A percentile compares a stretch with the other conserved stretches of the same genome.
phyloP scores from a whole-genome alignment of 257 asterid genomes.

The Ehretia macrophylla region DNA sequence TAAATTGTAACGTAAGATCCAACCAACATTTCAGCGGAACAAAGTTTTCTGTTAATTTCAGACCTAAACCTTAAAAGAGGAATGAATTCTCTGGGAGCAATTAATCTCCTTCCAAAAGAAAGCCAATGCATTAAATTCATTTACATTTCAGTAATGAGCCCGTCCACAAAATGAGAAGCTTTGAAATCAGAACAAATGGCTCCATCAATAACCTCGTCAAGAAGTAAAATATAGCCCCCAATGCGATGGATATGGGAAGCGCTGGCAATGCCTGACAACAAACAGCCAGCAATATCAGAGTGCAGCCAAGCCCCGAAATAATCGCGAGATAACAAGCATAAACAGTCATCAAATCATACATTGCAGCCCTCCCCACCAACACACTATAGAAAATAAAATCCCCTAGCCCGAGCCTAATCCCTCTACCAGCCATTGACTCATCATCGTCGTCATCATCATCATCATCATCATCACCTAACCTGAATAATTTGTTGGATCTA shows the following conservation, averaged over 20 bases:
- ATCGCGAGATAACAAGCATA: slow-evolving; percentile 98
- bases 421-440: slow-evolving; percentile 37
- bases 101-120: slow-evolving; percentile 12
- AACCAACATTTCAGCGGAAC: slow-evolving; percentile 3
- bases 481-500: too few relatives aligned
- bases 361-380: slow-evolving; percentile 94
- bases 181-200: slow-evolving; percentile 65
- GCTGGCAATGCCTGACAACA: slow-evolving; percentile 90
- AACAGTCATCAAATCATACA: slow-evolving; percentile 96
- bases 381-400: slow-evolving; percentile 92
- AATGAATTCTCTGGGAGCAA: background rate
- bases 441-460: slow-evolving; percentile 12
- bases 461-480: too few relatives aligned
- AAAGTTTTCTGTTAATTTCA: background rate
- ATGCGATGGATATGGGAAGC: slow-evolving; percentile 78
- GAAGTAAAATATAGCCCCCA: slow-evolving; percentile 87
- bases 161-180: slow-evolving; percentile 5
- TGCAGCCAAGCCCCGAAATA: slow-evolving; percentile 89
- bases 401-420: slow-evolving; percentile 92
- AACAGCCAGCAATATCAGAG: slow-evolving; percentile 79
- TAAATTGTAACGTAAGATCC: too few relatives aligned
- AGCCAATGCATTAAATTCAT: slow-evolving; percentile 6
- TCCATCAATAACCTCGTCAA: slow-evolving; percentile 87
- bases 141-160: slow-evolving; percentile 1
- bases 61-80: slow-evolving; percentile 15